Base-by-base conservation (phyloP, 1,284 basidiomycete species). In the Boletus smithii region DNA sequence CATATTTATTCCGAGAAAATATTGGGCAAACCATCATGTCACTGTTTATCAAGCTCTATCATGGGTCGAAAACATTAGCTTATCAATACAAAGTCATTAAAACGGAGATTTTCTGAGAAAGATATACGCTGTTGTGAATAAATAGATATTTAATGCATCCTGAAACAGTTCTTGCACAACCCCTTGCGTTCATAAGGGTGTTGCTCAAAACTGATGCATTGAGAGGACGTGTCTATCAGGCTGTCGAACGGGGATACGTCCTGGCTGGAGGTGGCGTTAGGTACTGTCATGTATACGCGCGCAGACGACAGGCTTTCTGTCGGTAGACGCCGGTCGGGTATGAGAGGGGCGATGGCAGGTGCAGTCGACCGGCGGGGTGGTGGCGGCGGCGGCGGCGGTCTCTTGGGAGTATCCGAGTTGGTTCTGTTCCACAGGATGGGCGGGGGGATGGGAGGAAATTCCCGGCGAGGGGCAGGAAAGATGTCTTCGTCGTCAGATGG, bases 321-420 rank as follows among this genome's bases (percentile, higher is more conserved):
- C 41, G 44, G 49, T 27, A 24, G 32, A 30, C 51, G 49, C 14
- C 62, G 62, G 32, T 60, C 59, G 32, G 56, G 60, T 44, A 58
- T 53, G 14, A 58, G 50, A 32, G 55, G 58, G n/a, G 53, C 27
- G 5, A 27, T 35, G 29, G 46, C 33, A 8, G 46, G 41, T 26
- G 52, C 58, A 27, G 55, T 58, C 13, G 61, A 52, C 29, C 74
- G 63, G 26, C 71, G 71, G 44, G 70, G 71, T 4, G 69, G 73
- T 5, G 69, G 69, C 0, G 65, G 71, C 0, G 73, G 77, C 1
- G 70, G 70, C 0, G 62, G 57, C 6, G 49, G 34, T 11, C 67
- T 72, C 62, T 66, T 74, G 36, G 55, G 32, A 31, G 32, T 54
- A 22, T 56, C 53, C 8, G 57, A 53, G 35, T 52, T 53, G 17